A percentile compares a stretch with the other conserved stretches of the same genome.
These are phyloP conservation scores for Monosporozyma solicola DNA, from an alignment of 805 yeast genomes.

Conservation along the genomic window DNA sequence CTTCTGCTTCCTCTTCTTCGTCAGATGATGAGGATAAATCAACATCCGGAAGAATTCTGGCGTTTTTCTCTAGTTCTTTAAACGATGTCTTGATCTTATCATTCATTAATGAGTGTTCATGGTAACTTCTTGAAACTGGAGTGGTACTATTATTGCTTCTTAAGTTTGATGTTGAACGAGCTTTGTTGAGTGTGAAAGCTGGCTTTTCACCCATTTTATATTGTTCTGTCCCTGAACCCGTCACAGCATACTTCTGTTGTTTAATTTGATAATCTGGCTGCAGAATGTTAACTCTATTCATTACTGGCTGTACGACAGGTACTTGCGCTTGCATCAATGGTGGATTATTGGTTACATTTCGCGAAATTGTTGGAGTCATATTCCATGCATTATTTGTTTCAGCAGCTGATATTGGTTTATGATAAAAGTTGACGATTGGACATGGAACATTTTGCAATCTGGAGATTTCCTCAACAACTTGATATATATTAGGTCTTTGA, in stretches of 20 bases:
- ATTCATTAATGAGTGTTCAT: background rate
- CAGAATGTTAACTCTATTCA: background rate
- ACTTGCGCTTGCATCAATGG: background rate
- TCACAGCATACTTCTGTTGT: background rate
- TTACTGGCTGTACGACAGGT: background rate
- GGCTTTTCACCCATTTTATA: background rate
- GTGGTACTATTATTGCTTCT: background rate
- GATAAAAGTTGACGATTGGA: constrained; percentile 33
- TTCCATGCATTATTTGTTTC: background rate
- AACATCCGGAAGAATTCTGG: background rate
- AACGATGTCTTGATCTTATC: background rate
- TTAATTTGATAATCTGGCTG: background rate
- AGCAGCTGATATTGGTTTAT: background rate
- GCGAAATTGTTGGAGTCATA: background rate
- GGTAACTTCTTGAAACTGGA: background rate
- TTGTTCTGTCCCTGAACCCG: background rate
- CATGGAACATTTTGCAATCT: constrained; percentile 45
- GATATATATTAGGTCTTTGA: constrained; percentile 65
- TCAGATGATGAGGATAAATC: constrained; percentile 3
- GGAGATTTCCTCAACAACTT: constrained; percentile 59
- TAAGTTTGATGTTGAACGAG: constrained; percentile 1
- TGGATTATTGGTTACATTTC: background rate
- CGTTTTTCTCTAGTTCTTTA: background rate
- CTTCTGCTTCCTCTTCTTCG: constrained; percentile 2
- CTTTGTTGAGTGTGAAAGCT: background rate